phyloP scores from a whole-genome alignment of 2,329 filamentous ascomycete species.

The Arachnomyces sp. region DNA sequence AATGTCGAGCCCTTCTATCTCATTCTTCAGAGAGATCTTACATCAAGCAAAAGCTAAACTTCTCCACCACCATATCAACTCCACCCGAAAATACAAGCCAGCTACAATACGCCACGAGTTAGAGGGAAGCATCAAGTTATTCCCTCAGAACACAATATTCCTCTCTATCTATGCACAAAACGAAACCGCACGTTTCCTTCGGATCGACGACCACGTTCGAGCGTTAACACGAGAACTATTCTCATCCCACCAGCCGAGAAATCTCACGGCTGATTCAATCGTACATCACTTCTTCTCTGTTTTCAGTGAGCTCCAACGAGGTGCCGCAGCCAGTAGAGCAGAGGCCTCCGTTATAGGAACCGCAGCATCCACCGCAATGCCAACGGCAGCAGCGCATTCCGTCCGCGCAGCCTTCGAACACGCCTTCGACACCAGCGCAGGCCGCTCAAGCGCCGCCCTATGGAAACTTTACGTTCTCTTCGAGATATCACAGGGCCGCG shows the following conservation, averaged over 20 bases:
- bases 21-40: constrained; percentile 48
- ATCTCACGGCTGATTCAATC: constrained; percentile 25
- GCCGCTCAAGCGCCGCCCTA: constrained; percentile 34
- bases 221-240: constrained; percentile 9
- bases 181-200: constrained; percentile 52
- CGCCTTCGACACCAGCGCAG: constrained; percentile 33
- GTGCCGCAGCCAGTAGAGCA: constrained; percentile 26
- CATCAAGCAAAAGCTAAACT: constrained; percentile 62
- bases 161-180: constrained; percentile 65
- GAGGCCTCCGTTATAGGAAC: too few relatives aligned
- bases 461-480: constrained; percentile 48
- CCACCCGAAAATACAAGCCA: constrained; percentile 59
- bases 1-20: constrained; percentile 26
- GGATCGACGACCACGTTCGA: constrained; percentile 68
- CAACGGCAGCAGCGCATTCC: constrained; percentile 40
- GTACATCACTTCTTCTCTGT: constrained; percentile 49
- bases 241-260: constrained; percentile 17
- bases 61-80: constrained; percentile 56
- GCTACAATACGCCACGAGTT: constrained; percentile 56
- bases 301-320: constrained; percentile 44
- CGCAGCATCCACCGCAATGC: too few relatives aligned
- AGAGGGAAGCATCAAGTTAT: constrained; percentile 50
- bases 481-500: constrained; percentile 31
- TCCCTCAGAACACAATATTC: constrained; percentile 70
- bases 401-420: constrained; percentile 49